Evolutionary conservation across 768 basidiomycete genomes (phyloP).

Genomic region (Lentinula boryana): DNA sequence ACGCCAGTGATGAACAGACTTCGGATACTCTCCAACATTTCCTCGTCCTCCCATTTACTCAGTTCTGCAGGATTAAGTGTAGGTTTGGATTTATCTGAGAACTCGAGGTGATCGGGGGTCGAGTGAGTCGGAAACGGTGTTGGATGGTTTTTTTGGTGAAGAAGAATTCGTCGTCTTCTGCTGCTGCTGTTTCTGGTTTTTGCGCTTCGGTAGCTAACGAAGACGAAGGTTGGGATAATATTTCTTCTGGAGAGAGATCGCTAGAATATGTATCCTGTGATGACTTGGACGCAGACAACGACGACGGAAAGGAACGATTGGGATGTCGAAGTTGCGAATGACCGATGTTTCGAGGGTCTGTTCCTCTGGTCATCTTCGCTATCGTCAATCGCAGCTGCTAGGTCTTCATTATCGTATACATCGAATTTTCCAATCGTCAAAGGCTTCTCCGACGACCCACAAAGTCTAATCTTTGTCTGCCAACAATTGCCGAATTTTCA

Average conservation of each 20-base stretch:
- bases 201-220: constrained; percentile 6
- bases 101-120: constrained; percentile 30
- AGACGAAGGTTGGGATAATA: constrained; percentile 32
- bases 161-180: constrained; percentile 72
- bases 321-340: constrained; percentile 43
- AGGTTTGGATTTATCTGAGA: constrained; percentile 62
- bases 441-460: constrained; percentile 74
- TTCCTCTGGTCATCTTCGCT: constrained; percentile 24
- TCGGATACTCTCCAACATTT: constrained; percentile 79
- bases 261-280: constrained; percentile 70
- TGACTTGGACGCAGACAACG: constrained; percentile 12
- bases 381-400: constrained; percentile 24
- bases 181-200: constrained; percentile 15
- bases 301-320: constrained; percentile 32
- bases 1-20: constrained; percentile 85
- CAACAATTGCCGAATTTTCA: not conserved
- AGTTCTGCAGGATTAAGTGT: constrained; percentile 41
- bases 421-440: constrained; percentile 31
- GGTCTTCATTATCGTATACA: constrained; percentile 23
- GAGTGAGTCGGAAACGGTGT: not conserved
- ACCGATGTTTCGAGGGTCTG: constrained; percentile 38
- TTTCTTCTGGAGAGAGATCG: constrained; percentile 61
- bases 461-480: constrained; percentile 52
- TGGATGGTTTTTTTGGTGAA: constrained; percentile 37
- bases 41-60: constrained; percentile 80